These are phyloP conservation scores for Carex littledalei DNA, from an alignment of 176 grass and related monocot genomes.

Conservation along the genomic window DNA sequence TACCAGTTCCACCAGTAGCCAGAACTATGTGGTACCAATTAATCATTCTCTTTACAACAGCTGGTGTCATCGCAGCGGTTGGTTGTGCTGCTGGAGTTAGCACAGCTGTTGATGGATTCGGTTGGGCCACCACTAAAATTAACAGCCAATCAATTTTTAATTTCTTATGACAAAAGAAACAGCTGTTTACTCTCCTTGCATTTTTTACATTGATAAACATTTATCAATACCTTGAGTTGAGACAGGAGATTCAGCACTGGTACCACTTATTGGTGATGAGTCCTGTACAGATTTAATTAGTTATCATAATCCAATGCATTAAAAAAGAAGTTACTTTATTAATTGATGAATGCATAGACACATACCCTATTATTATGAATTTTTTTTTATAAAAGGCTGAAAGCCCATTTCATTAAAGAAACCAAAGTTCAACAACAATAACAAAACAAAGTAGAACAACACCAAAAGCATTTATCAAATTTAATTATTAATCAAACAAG, in stretches of 20 bases:
- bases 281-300: conserved; percentile 44
- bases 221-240: conserved; percentile 35
- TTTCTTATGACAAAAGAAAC: background rate
- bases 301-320: conserved; percentile 16
- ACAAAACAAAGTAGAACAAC: no score
- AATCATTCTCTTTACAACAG: conserved; percentile 22
- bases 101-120: conserved; percentile 31
- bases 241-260: conserved; percentile 26
- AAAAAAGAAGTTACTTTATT: background rate
- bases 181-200: background rate
- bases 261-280: conserved; percentile 32
- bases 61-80: conserved; percentile 17
- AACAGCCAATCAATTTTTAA: conserved; percentile 22
- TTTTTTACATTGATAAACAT: background rate
- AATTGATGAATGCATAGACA: background rate
- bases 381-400: no score
- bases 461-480: no score
- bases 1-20: conserved; percentile 50
- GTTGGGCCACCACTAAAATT: conserved; percentile 39
- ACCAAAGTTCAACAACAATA: no score
- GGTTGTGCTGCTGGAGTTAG: conserved; percentile 33
- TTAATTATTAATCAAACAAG: no score
- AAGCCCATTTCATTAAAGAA: no score
- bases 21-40: conserved; percentile 56
- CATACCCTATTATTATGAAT: background rate